Conservation (phyloP, 306 rosid species). For the Benincasa hispida region DNA sequence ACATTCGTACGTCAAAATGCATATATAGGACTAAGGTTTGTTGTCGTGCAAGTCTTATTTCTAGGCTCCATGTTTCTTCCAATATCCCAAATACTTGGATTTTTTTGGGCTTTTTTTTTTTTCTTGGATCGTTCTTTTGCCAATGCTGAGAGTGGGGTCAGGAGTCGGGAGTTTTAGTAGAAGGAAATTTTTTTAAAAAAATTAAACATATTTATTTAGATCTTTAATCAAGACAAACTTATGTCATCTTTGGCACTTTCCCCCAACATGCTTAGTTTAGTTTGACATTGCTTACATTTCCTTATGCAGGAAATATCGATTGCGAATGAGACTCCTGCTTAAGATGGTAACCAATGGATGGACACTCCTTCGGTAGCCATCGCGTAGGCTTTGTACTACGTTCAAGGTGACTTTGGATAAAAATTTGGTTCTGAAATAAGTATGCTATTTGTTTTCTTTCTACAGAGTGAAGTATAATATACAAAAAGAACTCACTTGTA, state of each 20-base stretch:
- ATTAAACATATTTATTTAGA: background rate
- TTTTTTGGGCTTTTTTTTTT: background rate
- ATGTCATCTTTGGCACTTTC: background rate
- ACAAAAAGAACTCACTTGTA: background rate
- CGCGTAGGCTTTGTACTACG: background rate
- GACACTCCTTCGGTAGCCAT: background rate
- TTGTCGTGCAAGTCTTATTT: background rate
- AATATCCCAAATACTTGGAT: background rate
- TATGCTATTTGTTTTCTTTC: background rate
- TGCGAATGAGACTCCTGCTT: conserved; percentile 36
- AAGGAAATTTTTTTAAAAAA: no score
- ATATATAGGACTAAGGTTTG: background rate
- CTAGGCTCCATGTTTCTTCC: background rate
- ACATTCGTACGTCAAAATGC: background rate
- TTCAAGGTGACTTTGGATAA: background rate
- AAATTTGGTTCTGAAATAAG: background rate
- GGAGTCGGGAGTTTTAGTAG: no score
- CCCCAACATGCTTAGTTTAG: background rate
- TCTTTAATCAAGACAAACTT: background rate
- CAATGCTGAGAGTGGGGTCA: no score
- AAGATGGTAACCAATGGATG: conserved; percentile 14
- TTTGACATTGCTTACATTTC: conserved; percentile 4
- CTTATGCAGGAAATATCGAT: conserved; percentile 55
- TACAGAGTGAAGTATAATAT: background rate
- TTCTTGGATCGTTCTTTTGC: background rate